Evolutionary conservation across 257 asterid species (phyloP), one percentile per base, ranked within the genome.

Genomic region (Datura wrightii): DNA sequence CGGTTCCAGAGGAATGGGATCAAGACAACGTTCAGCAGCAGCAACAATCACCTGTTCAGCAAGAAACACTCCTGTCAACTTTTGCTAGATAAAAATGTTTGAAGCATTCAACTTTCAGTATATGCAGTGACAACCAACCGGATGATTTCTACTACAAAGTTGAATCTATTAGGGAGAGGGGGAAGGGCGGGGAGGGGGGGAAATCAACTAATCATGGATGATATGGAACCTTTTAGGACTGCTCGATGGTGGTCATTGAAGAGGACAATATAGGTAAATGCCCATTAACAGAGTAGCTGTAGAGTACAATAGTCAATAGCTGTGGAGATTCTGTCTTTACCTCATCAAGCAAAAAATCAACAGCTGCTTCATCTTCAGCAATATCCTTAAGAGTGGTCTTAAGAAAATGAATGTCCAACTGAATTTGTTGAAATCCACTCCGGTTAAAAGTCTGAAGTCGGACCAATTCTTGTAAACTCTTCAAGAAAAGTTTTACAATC

Each of bases 401-500:
- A 85, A 96, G 85, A 85, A 93, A 96, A 91, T 96, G 92, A 87
- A 94, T 92, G 86, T 96, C 99, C 92, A 96, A 83, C 81, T 94
- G 99, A 86, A 96, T 94, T 88, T 96, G 99, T 89, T 96, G 99
- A 89, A 94, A 96, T 80, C 99, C 99, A 85, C 99, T 93, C n/a
- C 99, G 93, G 62, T 93, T 96, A 85, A 89, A 96, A 70, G 98
- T 94, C 83, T 94, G 99, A 79, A 94, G 98, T 39, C 98, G 92
- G 85, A 91, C 98, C 87, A 92, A 90, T 90, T 96, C 99, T 91
- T 94, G 99, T 84, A 96, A 79, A 85, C 99, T 96, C 89, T 96
- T 96, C 85, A 96, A 88, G 79, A 94, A 90, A 86, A 94, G 97
- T 83, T 96, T 96, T 54, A 92, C 89, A 60, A 93, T 89, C 69